Conservation (phyloP, 805 yeast genomes). For the Lachancea waltii region DNA sequence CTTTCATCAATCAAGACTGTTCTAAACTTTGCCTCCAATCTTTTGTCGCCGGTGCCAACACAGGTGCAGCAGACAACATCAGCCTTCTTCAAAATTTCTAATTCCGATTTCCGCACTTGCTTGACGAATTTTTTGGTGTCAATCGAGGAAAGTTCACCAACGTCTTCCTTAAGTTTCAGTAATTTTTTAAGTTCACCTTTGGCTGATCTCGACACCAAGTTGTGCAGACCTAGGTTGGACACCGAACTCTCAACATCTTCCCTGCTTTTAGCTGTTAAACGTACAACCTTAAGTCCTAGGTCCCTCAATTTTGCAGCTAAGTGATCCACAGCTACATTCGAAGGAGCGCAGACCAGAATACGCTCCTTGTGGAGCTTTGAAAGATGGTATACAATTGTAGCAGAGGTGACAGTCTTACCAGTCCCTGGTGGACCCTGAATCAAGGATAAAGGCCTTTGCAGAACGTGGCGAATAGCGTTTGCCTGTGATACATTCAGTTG, state of each 20-base stretch:
- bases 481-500: slow-evolving; percentile 72
- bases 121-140: slow-evolving; percentile 45
- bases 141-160: slow-evolving; percentile 57
- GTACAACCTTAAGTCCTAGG: slow-evolving; percentile 71
- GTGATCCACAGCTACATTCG: slow-evolving; percentile 93
- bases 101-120: slow-evolving; percentile 44
- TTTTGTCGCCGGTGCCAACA: slow-evolving; percentile 80
- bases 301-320: slow-evolving; percentile 62
- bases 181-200: slow-evolving; percentile 54
- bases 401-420: slow-evolving; percentile 91
- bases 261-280: slow-evolving; percentile 68
- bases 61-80: slow-evolving; percentile 88
- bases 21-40: slow-evolving; percentile 57
- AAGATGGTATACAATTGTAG: slow-evolving; percentile 76
- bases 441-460: slow-evolving; percentile 66
- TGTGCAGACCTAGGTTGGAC: slow-evolving; percentile 50
- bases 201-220: slow-evolving; percentile 42
- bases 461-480: slow-evolving; percentile 64
- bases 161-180: slow-evolving; percentile 49
- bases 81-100: slow-evolving; percentile 43
- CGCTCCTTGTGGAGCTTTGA: slow-evolving; percentile 53
- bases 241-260: slow-evolving; percentile 74
- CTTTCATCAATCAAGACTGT: slow-evolving; percentile 87
- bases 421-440: slow-evolving; percentile 98
- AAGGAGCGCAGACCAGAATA: slow-evolving; percentile 88